Percentiles rank a stretch among this genome's conserved stretches.
Evolutionary conservation across 2,329 filamentous ascomycete genomes (phyloP).

Genomic region (Penicillium sp.): DNA sequence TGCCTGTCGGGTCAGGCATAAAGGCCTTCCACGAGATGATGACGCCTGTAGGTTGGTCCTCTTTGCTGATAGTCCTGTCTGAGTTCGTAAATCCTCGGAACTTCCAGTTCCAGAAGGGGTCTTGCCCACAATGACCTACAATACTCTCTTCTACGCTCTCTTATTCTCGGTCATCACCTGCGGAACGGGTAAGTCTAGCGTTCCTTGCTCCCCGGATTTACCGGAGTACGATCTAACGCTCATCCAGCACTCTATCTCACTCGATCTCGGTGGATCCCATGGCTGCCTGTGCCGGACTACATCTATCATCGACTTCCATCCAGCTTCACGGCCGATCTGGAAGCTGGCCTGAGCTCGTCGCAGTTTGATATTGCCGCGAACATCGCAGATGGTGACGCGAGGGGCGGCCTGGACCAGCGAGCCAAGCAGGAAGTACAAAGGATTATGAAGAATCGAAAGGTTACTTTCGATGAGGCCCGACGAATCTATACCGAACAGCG

Average conservation of each 20-base stretch:
- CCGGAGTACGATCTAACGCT: conserved; percentile 6
- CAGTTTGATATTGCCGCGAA: conserved; percentile 82
- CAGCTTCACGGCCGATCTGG: conserved; percentile 77
- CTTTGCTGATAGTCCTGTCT: neutral
- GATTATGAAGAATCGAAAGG: conserved; percentile 81
- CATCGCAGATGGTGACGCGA: conserved; percentile 69
- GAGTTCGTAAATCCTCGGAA: neutral
- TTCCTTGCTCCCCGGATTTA: conserved; percentile 4
- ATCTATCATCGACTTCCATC: conserved; percentile 73
- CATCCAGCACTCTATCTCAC: conserved; percentile 69
- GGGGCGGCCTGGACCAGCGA: conserved; percentile 73
- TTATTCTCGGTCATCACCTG: conserved; percentile 66
- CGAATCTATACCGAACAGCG: conserved; percentile 78
- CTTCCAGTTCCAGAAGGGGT: neutral
- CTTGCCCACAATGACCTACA: conserved; percentile 57
- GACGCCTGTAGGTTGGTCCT: neutral
- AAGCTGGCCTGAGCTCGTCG: conserved; percentile 75
- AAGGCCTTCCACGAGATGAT: neutral
- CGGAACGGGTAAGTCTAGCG: conserved; percentile 57
- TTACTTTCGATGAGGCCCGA: conserved; percentile 88
- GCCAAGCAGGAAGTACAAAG: conserved; percentile 77
- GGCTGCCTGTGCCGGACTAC: conserved; percentile 61
- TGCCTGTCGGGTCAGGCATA: neutral
- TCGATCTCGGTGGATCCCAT: conserved; percentile 69
- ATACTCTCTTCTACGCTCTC: conserved; percentile 73